These are phyloP conservation scores for Gleditsia sinensis DNA, from an alignment of 306 rosid genomes.

Conservation along the genomic window DNA sequence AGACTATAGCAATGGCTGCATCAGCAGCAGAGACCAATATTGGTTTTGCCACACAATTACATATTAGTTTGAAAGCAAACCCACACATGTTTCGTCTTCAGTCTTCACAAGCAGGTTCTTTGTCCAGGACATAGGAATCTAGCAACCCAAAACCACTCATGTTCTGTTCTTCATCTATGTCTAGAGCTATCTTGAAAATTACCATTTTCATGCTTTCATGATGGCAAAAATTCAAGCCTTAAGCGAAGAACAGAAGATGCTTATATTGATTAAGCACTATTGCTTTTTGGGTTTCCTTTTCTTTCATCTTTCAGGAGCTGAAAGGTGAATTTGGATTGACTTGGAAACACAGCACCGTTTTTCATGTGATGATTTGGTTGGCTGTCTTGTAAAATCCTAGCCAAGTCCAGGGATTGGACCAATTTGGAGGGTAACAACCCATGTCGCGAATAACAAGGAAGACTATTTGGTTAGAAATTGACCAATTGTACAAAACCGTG, in stretches of 20 bases:
- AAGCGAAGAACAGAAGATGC: not conserved
- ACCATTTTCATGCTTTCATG: not conserved
- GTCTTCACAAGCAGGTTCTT: not conserved
- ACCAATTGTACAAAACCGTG: constrained; percentile 30
- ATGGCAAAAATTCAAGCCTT: not conserved
- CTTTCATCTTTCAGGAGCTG: not conserved
- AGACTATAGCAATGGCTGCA: no score
- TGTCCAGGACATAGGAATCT: not conserved
- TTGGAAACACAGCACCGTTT: not conserved
- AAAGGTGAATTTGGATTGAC: constrained; percentile 4
- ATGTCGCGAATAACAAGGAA: constrained; percentile 31
- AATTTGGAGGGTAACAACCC: constrained; percentile 31
- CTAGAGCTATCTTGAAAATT: not conserved
- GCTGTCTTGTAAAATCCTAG: constrained; percentile 2
- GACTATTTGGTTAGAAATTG: constrained; percentile 32
- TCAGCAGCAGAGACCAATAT: no score
- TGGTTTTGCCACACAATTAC: no score
- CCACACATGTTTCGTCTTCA: not conserved
- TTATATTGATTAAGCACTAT: not conserved
- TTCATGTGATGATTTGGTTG: constrained; percentile 22
- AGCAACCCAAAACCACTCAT: not conserved
- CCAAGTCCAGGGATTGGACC: constrained; percentile 23
- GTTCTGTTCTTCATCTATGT: not conserved
- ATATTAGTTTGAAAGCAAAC: not conserved
- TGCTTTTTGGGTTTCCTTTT: not conserved